phyloP scores from a whole-genome alignment of 257 asterid species.

The Scutellaria galericulata region DNA sequence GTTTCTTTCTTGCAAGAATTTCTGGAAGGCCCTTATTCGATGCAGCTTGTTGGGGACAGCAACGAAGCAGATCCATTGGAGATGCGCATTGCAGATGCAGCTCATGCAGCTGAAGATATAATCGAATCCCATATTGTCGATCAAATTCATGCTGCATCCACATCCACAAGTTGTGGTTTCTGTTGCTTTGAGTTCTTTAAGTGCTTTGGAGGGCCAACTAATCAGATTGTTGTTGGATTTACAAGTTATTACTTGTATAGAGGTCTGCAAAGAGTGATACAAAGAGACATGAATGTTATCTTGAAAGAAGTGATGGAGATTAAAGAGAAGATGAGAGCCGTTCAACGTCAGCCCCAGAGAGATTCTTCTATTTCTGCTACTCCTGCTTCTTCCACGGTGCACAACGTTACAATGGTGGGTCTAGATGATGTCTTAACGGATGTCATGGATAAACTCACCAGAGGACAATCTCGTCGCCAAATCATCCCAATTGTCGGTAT shows the following conservation, averaged over 20 bases:
- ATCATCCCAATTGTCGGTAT: slow-evolving; percentile 18
- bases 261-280: neutral
- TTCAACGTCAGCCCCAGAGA: neutral
- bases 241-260: neutral
- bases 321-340: slow-evolving; percentile 21
- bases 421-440: neutral
- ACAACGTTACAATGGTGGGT: neutral
- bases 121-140: slow-evolving; percentile 11
- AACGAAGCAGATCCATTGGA: neutral
- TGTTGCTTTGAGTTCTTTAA: too few species aligned
- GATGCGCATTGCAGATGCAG: slow-evolving; percentile 1
- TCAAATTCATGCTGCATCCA: neutral
- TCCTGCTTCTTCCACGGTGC: neutral
- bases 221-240: too few species aligned
- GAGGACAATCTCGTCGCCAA: neutral
- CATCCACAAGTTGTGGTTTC: neutral
- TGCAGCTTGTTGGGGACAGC: neutral
- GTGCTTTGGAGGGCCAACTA: too few species aligned
- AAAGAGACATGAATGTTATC: neutral
- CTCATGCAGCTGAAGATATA: slow-evolving; percentile 9
- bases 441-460: slow-evolving; percentile 12
- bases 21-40: neutral
- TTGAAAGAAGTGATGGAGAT: neutral
- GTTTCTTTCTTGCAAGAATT: slow-evolving; percentile 1
- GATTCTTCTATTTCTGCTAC: neutral